These are phyloP conservation scores for Colletotrichum chlorophyti DNA, from an alignment of 2,329 filamentous ascomycete species.

Conservation along the genomic window DNA sequence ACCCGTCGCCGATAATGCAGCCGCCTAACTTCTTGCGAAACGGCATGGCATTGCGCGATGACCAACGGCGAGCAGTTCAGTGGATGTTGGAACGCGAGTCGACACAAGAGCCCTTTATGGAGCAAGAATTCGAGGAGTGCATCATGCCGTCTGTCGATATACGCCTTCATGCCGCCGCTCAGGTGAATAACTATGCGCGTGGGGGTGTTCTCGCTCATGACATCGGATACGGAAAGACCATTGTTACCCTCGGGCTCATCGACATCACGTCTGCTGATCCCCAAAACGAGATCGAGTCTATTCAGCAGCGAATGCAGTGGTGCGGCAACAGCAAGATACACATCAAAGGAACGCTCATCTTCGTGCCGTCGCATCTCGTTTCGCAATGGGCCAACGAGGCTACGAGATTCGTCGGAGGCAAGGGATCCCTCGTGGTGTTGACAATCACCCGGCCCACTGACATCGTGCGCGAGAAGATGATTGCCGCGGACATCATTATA, in stretches of 20 bases:
- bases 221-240: constrained; percentile 53
- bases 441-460: constrained; percentile 32
- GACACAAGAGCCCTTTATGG: constrained; percentile 35
- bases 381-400: constrained; percentile 46
- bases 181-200: constrained; percentile 33
- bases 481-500: constrained; percentile 45
- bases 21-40: constrained; percentile 28
- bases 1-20: not conserved
- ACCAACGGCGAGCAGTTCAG: constrained; percentile 31
- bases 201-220: constrained; percentile 52
- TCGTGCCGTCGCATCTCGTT: constrained; percentile 48
- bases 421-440: constrained; percentile 30
- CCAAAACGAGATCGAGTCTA: constrained; percentile 28
- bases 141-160: constrained; percentile 39
- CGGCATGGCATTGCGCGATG: constrained; percentile 27
- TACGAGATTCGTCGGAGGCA: constrained; percentile 37
- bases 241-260: constrained; percentile 46
- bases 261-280: constrained; percentile 32
- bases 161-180: constrained; percentile 40
- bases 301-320: constrained; percentile 27
- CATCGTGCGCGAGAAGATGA: constrained; percentile 29
- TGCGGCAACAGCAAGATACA: constrained; percentile 1
- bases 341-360: constrained; percentile 45
- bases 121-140: constrained; percentile 48
- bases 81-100: constrained; percentile 37